Percentiles rank a stretch among this genome's conserved stretches.
Evolutionary conservation across 2,329 filamentous ascomycete species (phyloP).

Genomic region (Hyphodiscus sp.): DNA sequence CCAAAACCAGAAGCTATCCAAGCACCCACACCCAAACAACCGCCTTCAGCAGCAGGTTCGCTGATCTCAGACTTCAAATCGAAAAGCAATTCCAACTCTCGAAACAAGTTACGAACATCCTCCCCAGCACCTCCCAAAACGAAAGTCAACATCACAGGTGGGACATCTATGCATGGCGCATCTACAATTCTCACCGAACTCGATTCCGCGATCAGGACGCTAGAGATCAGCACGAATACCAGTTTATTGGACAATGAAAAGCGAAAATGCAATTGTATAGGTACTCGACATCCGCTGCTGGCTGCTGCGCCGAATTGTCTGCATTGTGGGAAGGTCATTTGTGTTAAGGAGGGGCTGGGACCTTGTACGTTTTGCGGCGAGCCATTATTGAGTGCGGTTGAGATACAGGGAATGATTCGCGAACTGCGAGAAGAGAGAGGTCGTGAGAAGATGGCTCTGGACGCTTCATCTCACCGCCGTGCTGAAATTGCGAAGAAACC

Average conservation of each 20-base stretch:
- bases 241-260: conserved; percentile 53
- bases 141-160: conserved; percentile 69
- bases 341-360: conserved; percentile 86
- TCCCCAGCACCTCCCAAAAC: conserved; percentile 50
- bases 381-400: conserved; percentile 62
- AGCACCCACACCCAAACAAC: conserved; percentile 34
- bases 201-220: conserved; percentile 74
- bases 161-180: conserved; percentile 74
- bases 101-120: conserved; percentile 41
- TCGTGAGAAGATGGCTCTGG: conserved; percentile 75
- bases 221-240: conserved; percentile 91
- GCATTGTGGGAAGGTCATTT: conserved; percentile 90
- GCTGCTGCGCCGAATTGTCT: conserved; percentile 90
- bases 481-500: conserved; percentile 58
- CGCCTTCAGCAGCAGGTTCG: conserved; percentile 62
- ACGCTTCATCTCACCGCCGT: conserved; percentile 63
- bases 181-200: conserved; percentile 66
- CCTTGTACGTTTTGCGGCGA: conserved; percentile 87
- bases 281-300: conserved; percentile 78
- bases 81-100: conserved; percentile 43
- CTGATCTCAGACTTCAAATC: conserved; percentile 73
- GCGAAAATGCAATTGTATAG: conserved; percentile 81
- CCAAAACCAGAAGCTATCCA: conserved; percentile 45
- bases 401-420: conserved; percentile 79
- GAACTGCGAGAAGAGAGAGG: conserved; percentile 81